Percentiles rank a stretch among this genome's conserved stretches.
phyloP scores from a whole-genome alignment of 108 stramenopile genomes.

The Hondaea fermentalgiana region DNA sequence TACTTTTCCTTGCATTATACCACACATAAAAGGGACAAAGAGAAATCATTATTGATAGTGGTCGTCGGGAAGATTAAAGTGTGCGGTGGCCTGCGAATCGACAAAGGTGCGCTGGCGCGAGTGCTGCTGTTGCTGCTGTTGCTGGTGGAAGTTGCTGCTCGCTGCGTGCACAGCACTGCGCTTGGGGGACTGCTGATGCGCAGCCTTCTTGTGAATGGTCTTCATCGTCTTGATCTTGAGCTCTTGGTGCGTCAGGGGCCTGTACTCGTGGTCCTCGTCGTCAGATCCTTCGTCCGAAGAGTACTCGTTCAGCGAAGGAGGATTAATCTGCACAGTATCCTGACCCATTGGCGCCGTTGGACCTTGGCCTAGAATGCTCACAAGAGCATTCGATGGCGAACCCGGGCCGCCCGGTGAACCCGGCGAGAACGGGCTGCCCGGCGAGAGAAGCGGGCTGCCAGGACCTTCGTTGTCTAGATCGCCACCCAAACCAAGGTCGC shows the following conservation, averaged over 20 bases:
- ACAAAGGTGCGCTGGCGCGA: background rate
- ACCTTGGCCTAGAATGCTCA: conserved; percentile 40
- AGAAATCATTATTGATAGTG: background rate
- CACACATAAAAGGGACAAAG: background rate
- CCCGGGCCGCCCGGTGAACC: background rate
- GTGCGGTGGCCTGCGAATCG: background rate
- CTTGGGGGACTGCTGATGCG: background rate
- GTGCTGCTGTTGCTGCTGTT: background rate
- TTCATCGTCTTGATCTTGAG: conserved; percentile 49
- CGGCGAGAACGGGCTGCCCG: conserved; percentile 30
- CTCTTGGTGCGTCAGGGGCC: conserved; percentile 55
- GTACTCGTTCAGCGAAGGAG: conserved; percentile 67
- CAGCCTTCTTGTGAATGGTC: conserved; percentile 31
- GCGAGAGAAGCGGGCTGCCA: background rate
- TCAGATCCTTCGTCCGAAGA: conserved; percentile 53
- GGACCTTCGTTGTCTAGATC: background rate
- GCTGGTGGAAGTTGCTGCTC: background rate
- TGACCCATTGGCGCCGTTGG: conserved; percentile 44
- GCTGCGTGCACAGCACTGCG: background rate
- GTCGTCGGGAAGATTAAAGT: background rate
- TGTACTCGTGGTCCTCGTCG: conserved; percentile 48
- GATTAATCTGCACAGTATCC: conserved; percentile 56
- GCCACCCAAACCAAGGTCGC: background rate
- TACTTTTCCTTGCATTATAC: too few species aligned
- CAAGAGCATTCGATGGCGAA: conserved; percentile 7